Evolutionary conservation across 2,329 filamentous ascomycete species (phyloP), one percentile per base, ranked within the genome.

Genomic region (Xylariaceae sp.): DNA sequence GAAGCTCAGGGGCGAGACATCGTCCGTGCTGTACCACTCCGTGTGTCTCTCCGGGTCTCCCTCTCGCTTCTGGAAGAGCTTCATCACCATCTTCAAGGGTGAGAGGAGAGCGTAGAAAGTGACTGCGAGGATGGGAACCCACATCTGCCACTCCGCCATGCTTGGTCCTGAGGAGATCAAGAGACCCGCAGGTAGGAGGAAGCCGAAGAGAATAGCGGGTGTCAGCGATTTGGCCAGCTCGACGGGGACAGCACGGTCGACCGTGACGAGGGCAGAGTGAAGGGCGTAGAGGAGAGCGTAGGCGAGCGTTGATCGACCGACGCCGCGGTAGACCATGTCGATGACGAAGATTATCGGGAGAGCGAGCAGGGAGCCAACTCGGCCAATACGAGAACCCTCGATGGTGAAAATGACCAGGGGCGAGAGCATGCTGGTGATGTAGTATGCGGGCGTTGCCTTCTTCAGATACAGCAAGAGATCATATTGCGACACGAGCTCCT

Each of bases 381-480:
- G 64, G 1, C 66, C 65, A 7, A 56, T 54, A 1, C 69, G 63
- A 30, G 67, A 62, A 3, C 66, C 68, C 52, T 71, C 69, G 3
- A 70, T 60, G 1, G 55, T 66, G 57, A 64, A 71, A 13, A 67
- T 64, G 30, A 69, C 45, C 6, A 68, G 37, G 17, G 68, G 61
- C 6, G 69, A 64, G 5, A 67, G 58, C 37, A 68, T 55, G 53
- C 58, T 48, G 59, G 64, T 2, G 60, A 62, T 18, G 65, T n/a
- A 51, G 65, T 61, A 55, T 64, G 62, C 10, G 58, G n/a, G 34
- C 57, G 57, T 3, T 62, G 60, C 50, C 9, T 55, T 51, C 42
- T 47, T 17, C 17, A 30, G 47, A 10, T 11, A 10, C 44, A 42
- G 2, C 49, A 34, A 35, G 4, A 30, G 10, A 8, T 10, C n/a